phyloP scores from a whole-genome alignment of 1,284 basidiomycete species.

The Heliocybe sulcata region DNA sequence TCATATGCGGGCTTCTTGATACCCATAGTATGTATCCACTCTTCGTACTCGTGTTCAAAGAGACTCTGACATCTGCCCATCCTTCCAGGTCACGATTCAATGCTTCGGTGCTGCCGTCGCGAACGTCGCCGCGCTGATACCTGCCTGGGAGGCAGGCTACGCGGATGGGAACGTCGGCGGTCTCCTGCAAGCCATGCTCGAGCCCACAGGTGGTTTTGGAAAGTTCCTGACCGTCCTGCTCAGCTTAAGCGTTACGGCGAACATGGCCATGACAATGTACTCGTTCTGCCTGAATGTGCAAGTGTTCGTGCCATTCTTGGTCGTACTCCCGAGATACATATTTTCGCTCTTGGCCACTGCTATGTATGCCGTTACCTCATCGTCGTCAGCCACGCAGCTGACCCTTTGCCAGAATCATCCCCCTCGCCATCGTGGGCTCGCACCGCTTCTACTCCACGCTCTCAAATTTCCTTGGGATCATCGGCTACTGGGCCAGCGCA shows the following conservation, averaged over 20 bases:
- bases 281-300: slow-evolving; percentile 81
- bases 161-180: slow-evolving; percentile 60
- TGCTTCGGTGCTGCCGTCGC: slow-evolving; percentile 73
- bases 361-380: slow-evolving; percentile 41
- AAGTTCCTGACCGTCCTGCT: slow-evolving; percentile 85
- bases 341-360: slow-evolving; percentile 80
- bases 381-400: background rate
- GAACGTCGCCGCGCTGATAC: slow-evolving; percentile 51
- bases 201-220: slow-evolving; percentile 67
- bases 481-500: slow-evolving; percentile 32
- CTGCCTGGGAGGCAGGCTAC: slow-evolving; percentile 62
- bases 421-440: slow-evolving; percentile 61
- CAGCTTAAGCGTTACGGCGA: slow-evolving; percentile 75
- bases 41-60: background rate
- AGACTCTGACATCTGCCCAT: background rate
- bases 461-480: slow-evolving; percentile 64
- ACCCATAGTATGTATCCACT: slow-evolving; percentile 44
- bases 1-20: slow-evolving; percentile 72
- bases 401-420: slow-evolving; percentile 27
- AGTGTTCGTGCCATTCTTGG: slow-evolving; percentile 63
- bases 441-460: slow-evolving; percentile 61
- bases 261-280: slow-evolving; percentile 83
- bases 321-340: slow-evolving; percentile 74
- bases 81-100: slow-evolving; percentile 47
- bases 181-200: slow-evolving; percentile 70